Base-by-base conservation (phyloP, 441 rosid species). In the Francoa sonchifolia region DNA sequence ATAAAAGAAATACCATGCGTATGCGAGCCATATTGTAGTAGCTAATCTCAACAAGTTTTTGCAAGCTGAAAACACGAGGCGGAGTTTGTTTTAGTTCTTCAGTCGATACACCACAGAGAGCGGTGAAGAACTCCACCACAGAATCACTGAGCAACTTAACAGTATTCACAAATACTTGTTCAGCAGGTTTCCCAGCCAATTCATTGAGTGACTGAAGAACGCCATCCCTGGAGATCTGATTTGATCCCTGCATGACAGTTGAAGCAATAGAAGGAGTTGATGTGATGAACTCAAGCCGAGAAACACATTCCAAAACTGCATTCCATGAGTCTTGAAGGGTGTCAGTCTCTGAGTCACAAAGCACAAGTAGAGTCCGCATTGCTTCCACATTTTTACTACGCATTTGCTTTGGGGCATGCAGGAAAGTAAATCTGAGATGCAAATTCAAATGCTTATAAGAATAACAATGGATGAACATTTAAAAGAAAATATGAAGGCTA, bases 391-490 rank as follows among this genome's bases (percentile, higher is more conserved):
- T 92, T 75, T 92, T 92, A 69, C 85, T 70, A 39, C 87, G 87
- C 99, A 92, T 75, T 59, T 81, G 89, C 76, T 82, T 92, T 25
- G 99, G 99, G 43, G 97, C 92, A 68, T 92, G 99, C 90, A 92
- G 70, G 78, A 92, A 92, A 55, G 99, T 92, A 63, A 79, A 84
- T 72, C 99, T 92, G 78, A 43, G 51, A 65, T 18, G 45, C 42
- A 71, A 48, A 51, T 59, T 47, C 29, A 47, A 40, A 59, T 33
- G 33, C 45, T 39, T 20, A 67, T 42, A 40, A 59, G 19, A 51
- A 68, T 42, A 33, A 41, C 55, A 44, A 22, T 32, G 28, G 32
- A 38, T 19, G 47, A 26, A 8, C 15, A 36, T 38, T 2, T 34
- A 32, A 29, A 10, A 3, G 47, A 8, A 26, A 25, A n/a, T 17